Evolutionary conservation across 345 rosid species (phyloP).

Genomic region (Rhodamnia argentea): DNA sequence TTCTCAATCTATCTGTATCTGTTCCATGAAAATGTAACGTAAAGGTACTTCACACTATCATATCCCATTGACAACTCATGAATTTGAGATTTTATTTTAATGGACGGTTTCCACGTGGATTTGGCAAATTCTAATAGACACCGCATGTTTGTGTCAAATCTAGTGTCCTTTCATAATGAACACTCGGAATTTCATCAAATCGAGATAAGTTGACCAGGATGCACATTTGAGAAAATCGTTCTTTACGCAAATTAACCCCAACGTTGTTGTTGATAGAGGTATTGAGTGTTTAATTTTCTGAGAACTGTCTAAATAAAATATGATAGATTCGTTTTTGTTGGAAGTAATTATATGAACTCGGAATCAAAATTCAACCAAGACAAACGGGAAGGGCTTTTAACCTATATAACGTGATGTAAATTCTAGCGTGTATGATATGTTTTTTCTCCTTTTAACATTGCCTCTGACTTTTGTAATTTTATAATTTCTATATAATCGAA

Average conservation of each 20-base stretch:
- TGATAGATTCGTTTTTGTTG: neutral
- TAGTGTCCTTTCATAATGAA: neutral
- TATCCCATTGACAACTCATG: neutral
- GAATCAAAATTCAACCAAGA: neutral
- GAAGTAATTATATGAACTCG: neutral
- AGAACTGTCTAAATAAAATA: neutral
- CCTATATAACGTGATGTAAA: neutral
- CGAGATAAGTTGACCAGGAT: neutral
- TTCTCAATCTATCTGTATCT: neutral
- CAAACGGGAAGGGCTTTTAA: neutral
- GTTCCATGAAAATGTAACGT: neutral
- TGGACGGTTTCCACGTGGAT: neutral
- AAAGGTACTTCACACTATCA: too few species aligned
- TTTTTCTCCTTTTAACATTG: neutral
- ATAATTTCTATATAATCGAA: too few species aligned
- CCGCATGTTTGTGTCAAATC: neutral
- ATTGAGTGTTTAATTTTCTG: neutral
- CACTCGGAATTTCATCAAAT: neutral
- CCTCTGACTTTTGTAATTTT: too few species aligned
- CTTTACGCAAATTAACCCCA: neutral
- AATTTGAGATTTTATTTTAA: neutral
- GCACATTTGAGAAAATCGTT: neutral
- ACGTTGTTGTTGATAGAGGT: neutral
- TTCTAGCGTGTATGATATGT: fast-evolving
- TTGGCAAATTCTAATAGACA: neutral